Evolutionary conservation across 2,329 filamentous ascomycete genomes (phyloP).

Genomic region (Paramyrothecium sp.): DNA sequence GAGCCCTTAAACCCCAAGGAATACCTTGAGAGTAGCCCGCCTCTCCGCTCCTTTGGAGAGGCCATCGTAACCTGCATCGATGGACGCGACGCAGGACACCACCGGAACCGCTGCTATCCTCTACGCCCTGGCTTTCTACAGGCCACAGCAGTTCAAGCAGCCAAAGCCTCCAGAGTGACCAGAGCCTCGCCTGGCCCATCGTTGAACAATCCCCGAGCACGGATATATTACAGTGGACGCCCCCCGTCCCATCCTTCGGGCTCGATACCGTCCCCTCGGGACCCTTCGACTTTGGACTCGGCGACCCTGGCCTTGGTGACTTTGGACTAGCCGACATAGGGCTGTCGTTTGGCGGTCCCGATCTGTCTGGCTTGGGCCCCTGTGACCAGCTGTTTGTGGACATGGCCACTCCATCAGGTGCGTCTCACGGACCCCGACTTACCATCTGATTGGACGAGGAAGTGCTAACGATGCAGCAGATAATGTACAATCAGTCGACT

Average conservation of each 20-base stretch:
- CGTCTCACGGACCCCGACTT: background rate
- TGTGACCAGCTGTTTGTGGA: background rate
- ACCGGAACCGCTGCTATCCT: background rate
- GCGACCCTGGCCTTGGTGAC: background rate
- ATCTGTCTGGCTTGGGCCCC: background rate
- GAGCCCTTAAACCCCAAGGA: background rate
- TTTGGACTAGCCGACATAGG: background rate
- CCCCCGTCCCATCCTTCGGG: background rate
- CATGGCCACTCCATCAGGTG: background rate
- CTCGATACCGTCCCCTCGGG: background rate
- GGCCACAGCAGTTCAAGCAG: background rate
- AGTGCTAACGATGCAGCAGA: background rate
- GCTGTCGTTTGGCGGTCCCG: background rate
- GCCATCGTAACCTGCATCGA: background rate
- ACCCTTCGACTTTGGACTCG: background rate
- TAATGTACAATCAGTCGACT: background rate
- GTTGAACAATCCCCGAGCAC: background rate
- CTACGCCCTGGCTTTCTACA: background rate
- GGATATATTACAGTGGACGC: background rate
- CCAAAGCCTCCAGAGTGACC: background rate
- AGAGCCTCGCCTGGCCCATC: background rate
- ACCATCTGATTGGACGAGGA: background rate
- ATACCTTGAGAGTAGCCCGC: background rate
- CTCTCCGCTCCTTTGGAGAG: background rate
- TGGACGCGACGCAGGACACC: background rate